These are phyloP conservation scores for Apostasia ramifera DNA, from an alignment of 106 monocot species.

Conservation along the genomic window DNA sequence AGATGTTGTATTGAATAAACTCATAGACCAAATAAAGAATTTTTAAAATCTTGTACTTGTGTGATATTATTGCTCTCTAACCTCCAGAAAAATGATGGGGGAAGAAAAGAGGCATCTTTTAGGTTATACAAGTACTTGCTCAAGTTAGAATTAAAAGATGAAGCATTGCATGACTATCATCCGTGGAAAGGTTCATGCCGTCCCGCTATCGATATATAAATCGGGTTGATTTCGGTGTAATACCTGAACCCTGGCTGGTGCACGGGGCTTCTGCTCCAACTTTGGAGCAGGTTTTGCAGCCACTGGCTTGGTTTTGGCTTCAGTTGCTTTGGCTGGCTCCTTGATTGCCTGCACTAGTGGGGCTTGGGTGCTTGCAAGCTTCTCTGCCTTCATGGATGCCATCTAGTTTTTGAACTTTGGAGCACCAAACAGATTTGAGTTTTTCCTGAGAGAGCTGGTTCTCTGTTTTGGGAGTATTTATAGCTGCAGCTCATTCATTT, in stretches of 20 bases:
- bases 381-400: slow-evolving; percentile 14
- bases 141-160: no score
- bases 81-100: not conserved
- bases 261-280: not conserved
- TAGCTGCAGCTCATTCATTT: not conserved
- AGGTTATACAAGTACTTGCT: no score
- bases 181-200: no score
- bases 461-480: not conserved
- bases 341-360: not conserved
- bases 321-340: not conserved
- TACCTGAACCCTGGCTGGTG: not conserved
- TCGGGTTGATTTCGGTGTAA: not conserved
- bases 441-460: not conserved
- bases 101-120: no score
- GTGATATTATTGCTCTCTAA: not conserved
- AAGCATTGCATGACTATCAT: no score
- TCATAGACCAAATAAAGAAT: no score
- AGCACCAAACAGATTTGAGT: not conserved
- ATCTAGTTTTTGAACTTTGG: not conserved
- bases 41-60: not conserved
- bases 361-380: not conserved
- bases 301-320: slow-evolving; percentile 2
- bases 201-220: not conserved
- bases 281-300: slow-evolving; percentile 3
- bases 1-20: no score